phyloP scores from a whole-genome alignment of 225 moss, liverwort and hornwort species.

The Neckera pumila region DNA sequence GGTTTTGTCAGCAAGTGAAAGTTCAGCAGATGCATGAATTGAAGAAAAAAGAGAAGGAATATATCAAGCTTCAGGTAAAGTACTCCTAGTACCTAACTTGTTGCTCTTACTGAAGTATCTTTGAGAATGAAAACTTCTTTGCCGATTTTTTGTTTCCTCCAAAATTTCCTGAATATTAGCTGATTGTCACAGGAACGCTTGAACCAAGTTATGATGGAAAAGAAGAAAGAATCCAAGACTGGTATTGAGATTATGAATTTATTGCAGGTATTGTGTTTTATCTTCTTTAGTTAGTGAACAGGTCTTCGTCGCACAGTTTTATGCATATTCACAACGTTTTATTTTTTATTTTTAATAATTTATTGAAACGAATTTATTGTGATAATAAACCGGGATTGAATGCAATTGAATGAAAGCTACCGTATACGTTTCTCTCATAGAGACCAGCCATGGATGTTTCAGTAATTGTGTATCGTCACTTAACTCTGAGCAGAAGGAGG shows the following conservation, averaged over 20 bases:
- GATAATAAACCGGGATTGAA: not conserved
- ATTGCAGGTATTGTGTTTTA: slow-evolving; percentile 41
- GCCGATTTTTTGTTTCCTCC: not conserved
- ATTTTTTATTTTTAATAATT: not conserved
- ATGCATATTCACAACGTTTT: not conserved
- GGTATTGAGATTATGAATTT: slow-evolving; percentile 90
- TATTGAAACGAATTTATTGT: not conserved
- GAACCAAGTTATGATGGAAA: slow-evolving; percentile 90
- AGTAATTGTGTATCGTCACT: not conserved
- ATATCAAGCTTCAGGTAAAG: slow-evolving; percentile 75
- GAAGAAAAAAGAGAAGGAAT: slow-evolving; percentile 97
- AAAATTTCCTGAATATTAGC: not conserved
- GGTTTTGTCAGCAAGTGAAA: slow-evolving; percentile 72
- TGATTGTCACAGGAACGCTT: slow-evolving; percentile 61
- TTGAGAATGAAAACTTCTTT: not conserved
- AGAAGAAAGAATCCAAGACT: slow-evolving; percentile 93
- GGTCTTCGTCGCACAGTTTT: not conserved
- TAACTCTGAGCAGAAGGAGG: slow-evolving; percentile 66
- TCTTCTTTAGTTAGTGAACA: not conserved
- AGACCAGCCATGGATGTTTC: not conserved
- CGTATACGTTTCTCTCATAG: not conserved
- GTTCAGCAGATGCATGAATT: slow-evolving; percentile 90
- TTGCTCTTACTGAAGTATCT: not conserved
- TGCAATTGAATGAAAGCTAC: not conserved
- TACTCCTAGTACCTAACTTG: not conserved